Conservation (phyloP, 768 basidiomycete species). For the Termitomyces sp. region DNA sequence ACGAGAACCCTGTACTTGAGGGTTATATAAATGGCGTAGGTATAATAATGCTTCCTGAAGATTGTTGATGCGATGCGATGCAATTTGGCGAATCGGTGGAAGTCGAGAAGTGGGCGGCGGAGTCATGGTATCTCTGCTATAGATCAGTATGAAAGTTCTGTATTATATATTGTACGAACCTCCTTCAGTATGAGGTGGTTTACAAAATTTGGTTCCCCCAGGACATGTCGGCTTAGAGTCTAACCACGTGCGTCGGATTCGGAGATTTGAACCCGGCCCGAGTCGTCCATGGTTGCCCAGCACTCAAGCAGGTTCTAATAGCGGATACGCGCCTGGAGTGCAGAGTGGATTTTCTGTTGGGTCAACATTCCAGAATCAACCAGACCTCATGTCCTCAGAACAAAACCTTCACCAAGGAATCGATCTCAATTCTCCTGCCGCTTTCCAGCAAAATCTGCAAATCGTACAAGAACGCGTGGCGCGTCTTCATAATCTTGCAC, state of each 20-base stretch:
- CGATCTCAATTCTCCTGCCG: conserved; percentile 57
- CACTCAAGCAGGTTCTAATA: conserved; percentile 1
- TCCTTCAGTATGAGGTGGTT: not conserved
- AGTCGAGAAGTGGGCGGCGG: conserved; percentile 47
- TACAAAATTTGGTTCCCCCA: no score
- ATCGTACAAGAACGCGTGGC: conserved; percentile 44
- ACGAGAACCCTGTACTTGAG: conserved; percentile 58
- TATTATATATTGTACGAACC: not conserved
- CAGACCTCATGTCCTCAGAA: conserved; percentile 10
- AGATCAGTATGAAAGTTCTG: not conserved
- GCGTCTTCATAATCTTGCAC: conserved; percentile 44
- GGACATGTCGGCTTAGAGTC: not conserved
- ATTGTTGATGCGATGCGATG: conserved; percentile 25
- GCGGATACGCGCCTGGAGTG: not conserved
- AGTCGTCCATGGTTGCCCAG: conserved; percentile 6
- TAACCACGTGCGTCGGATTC: not conserved
- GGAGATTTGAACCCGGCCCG: not conserved
- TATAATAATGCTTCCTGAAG: conserved; percentile 46
- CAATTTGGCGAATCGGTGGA: conserved; percentile 48
- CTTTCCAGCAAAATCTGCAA: conserved; percentile 58
- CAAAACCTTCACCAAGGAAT: conserved; percentile 25
- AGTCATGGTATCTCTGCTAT: conserved; percentile 1
- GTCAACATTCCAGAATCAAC: conserved; percentile 12
- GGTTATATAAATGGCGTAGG: conserved; percentile 53
- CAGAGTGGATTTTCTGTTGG: conserved; percentile 2